These are phyloP conservation scores for Aspergillus indologenus DNA, from an alignment of 495 filamentous ascomycete species.

Conservation along the genomic window DNA sequence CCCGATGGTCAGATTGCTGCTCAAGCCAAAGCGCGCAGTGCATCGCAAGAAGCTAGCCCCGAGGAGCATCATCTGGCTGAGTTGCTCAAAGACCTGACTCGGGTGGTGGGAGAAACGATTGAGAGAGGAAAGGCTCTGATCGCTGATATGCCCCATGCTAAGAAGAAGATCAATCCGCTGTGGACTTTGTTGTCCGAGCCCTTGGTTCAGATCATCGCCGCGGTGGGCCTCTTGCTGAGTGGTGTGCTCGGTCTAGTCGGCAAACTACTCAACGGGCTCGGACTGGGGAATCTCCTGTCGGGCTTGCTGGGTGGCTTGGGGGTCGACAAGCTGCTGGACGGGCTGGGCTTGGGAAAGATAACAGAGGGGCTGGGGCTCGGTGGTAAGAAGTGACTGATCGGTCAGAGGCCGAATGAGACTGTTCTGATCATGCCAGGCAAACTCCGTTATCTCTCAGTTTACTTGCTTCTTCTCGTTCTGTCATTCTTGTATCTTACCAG, in stretches of 20 bases:
- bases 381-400: slow-evolving; percentile 15
- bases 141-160: slow-evolving; percentile 78
- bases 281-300: slow-evolving; percentile 70
- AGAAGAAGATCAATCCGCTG: slow-evolving; percentile 81
- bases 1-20: slow-evolving; percentile 77
- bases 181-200: slow-evolving; percentile 76
- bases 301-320: slow-evolving; percentile 73
- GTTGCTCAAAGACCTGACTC: slow-evolving; percentile 63
- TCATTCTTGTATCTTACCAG: neutral
- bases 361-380: slow-evolving; percentile 41
- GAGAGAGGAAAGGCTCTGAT: slow-evolving; percentile 77
- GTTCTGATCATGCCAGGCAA: neutral
- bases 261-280: slow-evolving; percentile 66
- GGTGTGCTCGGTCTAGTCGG: slow-evolving; percentile 77
- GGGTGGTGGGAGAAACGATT: slow-evolving; percentile 63
- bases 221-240: slow-evolving; percentile 71
- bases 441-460: neutral
- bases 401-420: neutral
- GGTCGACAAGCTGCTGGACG: slow-evolving; percentile 66
- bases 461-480: neutral
- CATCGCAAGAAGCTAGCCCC: slow-evolving; percentile 66
- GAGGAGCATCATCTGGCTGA: slow-evolving; percentile 79
- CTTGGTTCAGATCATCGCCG: slow-evolving; percentile 83
- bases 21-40: slow-evolving; percentile 71
- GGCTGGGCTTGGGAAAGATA: slow-evolving; percentile 62